Evolutionary conservation across 495 filamentous ascomycete genomes (phyloP).

Genomic region (Penicillium argentinense): DNA sequence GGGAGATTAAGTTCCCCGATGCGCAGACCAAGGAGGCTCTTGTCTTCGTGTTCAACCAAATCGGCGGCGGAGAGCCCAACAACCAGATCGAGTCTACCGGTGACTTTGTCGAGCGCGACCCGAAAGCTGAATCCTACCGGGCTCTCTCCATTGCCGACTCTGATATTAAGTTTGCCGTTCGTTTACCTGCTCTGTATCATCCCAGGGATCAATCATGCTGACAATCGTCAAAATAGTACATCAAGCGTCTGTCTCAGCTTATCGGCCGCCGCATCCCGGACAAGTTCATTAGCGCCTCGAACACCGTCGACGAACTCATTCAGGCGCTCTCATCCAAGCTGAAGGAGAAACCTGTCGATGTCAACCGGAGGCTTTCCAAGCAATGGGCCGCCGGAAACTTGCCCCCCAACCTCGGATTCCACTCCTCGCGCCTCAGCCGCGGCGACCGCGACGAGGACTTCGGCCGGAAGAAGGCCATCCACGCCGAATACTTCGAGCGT

Average conservation of each 20-base stretch:
- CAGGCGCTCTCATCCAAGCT: constrained; percentile 34
- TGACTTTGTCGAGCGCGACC: constrained; percentile 4
- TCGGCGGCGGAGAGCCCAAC: constrained; percentile 23
- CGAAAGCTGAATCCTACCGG: constrained; percentile 22
- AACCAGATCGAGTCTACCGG: constrained; percentile 16
- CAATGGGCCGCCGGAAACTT: constrained; percentile 33
- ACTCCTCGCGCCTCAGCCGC: constrained; percentile 56
- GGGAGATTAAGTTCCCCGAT: constrained; percentile 37
- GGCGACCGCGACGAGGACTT: constrained; percentile 71
- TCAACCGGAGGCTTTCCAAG: constrained; percentile 43
- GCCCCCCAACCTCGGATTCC: constrained; percentile 71
- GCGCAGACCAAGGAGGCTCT: constrained; percentile 29
- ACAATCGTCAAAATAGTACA: constrained; percentile 29
- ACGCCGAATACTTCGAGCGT: constrained; percentile 64
- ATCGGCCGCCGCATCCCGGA: constrained; percentile 75
- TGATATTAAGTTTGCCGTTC: constrained; percentile 70
- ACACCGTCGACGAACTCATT: constrained; percentile 52
- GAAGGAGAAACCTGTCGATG: constrained; percentile 23
- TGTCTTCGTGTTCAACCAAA: constrained; percentile 40
- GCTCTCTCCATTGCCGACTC: constrained; percentile 55
- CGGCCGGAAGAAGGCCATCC: constrained; percentile 84
- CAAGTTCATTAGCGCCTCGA: constrained; percentile 52
- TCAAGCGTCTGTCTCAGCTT: constrained; percentile 76
- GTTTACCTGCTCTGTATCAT: constrained; percentile 26
- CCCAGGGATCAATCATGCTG: constrained; percentile 4